phyloP scores from a whole-genome alignment of 176 grass and related monocot genomes.

The Cocos nucifera region DNA sequence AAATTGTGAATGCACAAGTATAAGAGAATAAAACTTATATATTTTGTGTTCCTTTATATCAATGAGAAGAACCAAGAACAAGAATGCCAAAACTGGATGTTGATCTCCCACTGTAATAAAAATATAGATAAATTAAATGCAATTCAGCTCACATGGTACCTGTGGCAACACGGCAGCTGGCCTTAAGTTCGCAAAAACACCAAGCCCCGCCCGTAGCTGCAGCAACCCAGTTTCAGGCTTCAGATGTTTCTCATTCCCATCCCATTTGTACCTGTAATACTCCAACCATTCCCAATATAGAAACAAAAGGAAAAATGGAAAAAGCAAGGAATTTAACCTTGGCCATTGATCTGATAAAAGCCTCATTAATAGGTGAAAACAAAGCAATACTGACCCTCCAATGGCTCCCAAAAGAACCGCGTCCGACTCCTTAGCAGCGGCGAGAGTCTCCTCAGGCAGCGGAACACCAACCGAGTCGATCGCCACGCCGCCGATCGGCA shows the following conservation, averaged over 20 bases:
- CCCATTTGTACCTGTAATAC: conserved; percentile 71
- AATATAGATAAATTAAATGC: no score
- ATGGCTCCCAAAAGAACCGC: conserved; percentile 62
- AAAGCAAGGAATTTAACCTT: no score
- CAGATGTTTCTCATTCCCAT: conserved; percentile 92
- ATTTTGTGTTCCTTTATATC: no score
- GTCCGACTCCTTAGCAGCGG: conserved; percentile 36
- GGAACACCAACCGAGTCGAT: conserved; percentile 52
- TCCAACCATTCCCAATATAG: no score
- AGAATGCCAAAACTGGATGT: no score
- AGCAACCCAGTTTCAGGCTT: conserved; percentile 88
- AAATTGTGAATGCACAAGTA: no score
- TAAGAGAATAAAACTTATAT: no score
- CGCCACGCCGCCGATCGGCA: conserved; percentile 65
- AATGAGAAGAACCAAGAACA: no score
- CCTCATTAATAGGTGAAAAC: background rate
- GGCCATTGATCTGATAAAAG: no score
- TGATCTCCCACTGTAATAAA: no score
- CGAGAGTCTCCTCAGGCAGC: conserved; percentile 66
- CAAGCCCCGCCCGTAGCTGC: conserved; percentile 53
- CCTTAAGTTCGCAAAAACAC: conserved; percentile 77
- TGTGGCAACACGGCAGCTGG: conserved; percentile 73
- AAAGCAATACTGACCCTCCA: conserved; percentile 48
- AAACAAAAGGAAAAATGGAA: no score
- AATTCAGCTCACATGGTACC: conserved; percentile 21